Evolutionary conservation across 2,329 filamentous ascomycete genomes (phyloP).

Genomic region (Nemania sp.): DNA sequence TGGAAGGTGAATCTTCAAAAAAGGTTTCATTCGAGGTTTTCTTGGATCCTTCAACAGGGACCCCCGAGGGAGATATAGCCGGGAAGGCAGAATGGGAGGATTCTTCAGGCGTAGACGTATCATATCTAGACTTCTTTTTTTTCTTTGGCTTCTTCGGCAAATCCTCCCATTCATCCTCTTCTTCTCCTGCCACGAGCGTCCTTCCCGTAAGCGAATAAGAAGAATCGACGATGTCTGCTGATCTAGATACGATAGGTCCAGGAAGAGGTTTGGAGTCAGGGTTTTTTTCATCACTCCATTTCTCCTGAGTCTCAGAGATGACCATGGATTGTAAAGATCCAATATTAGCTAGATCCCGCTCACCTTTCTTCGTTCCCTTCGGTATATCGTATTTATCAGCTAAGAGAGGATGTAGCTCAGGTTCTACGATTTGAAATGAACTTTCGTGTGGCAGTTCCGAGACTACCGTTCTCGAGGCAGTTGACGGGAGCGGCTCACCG

Average conservation of each 20-base stretch:
- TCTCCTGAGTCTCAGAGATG: slow-evolving; percentile 7
- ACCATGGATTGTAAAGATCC: slow-evolving; percentile 13
- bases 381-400: slow-evolving; percentile 48
- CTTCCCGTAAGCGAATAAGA: slow-evolving; percentile 49
- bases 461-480: slow-evolving; percentile 21
- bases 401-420: slow-evolving; percentile 33
- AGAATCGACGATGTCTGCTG: slow-evolving; percentile 56
- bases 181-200: slow-evolving; percentile 49
- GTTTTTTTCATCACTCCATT: slow-evolving; percentile 48
- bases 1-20: slow-evolving; percentile 40
- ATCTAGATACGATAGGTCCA: slow-evolving; percentile 56
- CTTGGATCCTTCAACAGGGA: slow-evolving; percentile 51
- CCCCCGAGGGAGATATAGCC: slow-evolving; percentile 54
- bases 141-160: slow-evolving; percentile 53
- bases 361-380: slow-evolving; percentile 52
- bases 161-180: slow-evolving; percentile 53
- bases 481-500: slow-evolving; percentile 34
- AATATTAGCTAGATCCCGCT: slow-evolving; percentile 42
- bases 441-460: slow-evolving; percentile 41
- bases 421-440: slow-evolving; percentile 45
- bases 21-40: slow-evolving; percentile 50
- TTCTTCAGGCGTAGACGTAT: slow-evolving; percentile 44
- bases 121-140: slow-evolving; percentile 53
- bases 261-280: too few relatives aligned
- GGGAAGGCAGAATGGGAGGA: slow-evolving; percentile 48